These are phyloP conservation scores for Xylariaceae sp. DNA, from an alignment of 2,329 filamentous ascomycete species.

Conservation along the genomic window DNA sequence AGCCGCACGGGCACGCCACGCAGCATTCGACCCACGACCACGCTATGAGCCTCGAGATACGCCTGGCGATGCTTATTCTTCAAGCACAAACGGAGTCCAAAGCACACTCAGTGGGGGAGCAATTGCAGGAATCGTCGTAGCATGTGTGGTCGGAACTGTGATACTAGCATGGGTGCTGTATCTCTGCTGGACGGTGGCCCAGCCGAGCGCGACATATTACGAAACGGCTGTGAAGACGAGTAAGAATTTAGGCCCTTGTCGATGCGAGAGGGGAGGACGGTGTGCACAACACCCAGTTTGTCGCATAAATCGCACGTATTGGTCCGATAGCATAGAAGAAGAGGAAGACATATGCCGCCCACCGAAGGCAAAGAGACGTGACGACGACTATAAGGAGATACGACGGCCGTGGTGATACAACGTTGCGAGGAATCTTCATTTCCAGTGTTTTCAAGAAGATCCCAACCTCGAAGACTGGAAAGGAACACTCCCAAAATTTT, in stretches of 20 bases:
- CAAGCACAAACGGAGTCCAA: neutral
- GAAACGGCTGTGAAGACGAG: conserved; percentile 4
- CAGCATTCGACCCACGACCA: neutral
- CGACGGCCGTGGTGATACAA: too few species aligned
- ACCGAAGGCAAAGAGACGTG: neutral
- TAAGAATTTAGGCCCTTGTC: neutral
- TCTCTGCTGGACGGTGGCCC: conserved; percentile 7
- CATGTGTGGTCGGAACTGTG: conserved; percentile 2
- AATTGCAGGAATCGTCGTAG: conserved; percentile 4
- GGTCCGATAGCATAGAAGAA: neutral
- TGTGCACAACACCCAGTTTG: neutral
- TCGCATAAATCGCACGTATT: neutral
- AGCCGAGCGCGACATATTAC: conserved; percentile 12
- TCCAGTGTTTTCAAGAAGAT: too few species aligned
- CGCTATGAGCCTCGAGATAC: neutral
- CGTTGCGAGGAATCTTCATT: too few species aligned
- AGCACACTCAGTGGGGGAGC: neutral
- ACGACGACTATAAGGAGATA: too few species aligned
- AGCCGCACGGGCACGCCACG: neutral
- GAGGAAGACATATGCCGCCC: conserved; percentile 1
- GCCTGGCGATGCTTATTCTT: neutral
- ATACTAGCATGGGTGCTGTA: conserved; percentile 5
- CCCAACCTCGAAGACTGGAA: too few species aligned
- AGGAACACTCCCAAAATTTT: too few species aligned
- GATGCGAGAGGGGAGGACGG: neutral